phyloP scores from a whole-genome alignment of 73 alveolate species.

The Effrenium voratum region DNA sequence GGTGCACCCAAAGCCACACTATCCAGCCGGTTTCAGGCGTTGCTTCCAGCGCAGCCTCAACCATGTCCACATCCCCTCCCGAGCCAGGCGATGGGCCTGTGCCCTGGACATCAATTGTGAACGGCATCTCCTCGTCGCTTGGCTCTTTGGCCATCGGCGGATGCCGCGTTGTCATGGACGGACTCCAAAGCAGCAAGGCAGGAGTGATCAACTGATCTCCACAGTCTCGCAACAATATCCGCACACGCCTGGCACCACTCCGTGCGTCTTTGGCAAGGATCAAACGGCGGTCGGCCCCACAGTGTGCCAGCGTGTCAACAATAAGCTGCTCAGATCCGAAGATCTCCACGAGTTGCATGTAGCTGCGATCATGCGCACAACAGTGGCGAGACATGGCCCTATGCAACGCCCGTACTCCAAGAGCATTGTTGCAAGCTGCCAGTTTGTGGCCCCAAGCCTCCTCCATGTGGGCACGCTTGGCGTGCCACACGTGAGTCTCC shows the following conservation, averaged over 20 bases:
- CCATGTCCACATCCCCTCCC: neutral
- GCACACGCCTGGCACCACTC: conserved; percentile 53
- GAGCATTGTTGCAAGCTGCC: conserved; percentile 26
- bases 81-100: too few relatives aligned
- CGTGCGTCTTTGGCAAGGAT: conserved; percentile 10
- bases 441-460: conserved; percentile 49
- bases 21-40: conserved; percentile 23
- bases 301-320: neutral
- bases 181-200: conserved; percentile 34
- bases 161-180: neutral
- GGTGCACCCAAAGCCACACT: conserved; percentile 84
- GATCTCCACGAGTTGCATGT: conserved; percentile 44
- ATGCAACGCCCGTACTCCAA: conserved; percentile 40
- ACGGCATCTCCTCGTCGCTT: conserved; percentile 61
- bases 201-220: conserved; percentile 47
- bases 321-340: conserved; percentile 17
- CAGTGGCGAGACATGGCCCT: conserved; percentile 29
- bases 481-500: conserved; percentile 90
- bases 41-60: neutral
- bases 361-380: conserved; percentile 79
- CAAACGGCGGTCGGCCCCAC: conserved; percentile 31
- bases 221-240: neutral
- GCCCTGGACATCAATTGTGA: conserved; percentile 43
- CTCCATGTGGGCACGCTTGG: conserved; percentile 91
- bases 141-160: neutral